Evolutionary conservation across 192 early-diverging fungal genomes (phyloP), one percentile per base, ranked within the genome.

Genomic region (Rhizophlyctis rosea): DNA sequence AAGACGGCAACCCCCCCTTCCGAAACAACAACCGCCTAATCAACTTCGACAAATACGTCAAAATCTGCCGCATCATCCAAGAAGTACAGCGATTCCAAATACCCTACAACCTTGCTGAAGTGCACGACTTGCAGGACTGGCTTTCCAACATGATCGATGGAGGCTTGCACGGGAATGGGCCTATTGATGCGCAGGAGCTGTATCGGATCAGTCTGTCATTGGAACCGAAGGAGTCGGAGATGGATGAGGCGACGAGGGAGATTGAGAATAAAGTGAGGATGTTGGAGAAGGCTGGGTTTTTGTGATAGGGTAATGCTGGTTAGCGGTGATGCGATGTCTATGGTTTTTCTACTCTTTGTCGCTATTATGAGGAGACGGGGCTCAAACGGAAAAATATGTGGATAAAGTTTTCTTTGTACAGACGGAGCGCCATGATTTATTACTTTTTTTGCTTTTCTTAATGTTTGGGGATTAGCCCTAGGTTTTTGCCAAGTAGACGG

Each of bases 21-120:
- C 61, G 76, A 24, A 52, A 64, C 48, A 61, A 69, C 48, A 64
- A 58, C 29, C 49, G 30, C 30, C 76, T 91, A 29, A 86, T 94
- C 67, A 94, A 94, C 68, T 91, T 94, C 75, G 87, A 88, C 69
- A 93, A 94, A 55, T 80, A 86, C 58, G 74, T 84, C 56, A 81
- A 82, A 18, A 67, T 81, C 9, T 74, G 82, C 0, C 66, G 69
- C 4, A 77, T 90, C 7, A 85, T 94, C 51, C 69, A 73, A 47
- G 91, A 93, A 58, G 74, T 93, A 49, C 81, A 84, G 63, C 81
- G 83, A 59, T 93, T 90, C 65, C 90, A 93, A 68, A 65, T 86
- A 9, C 80, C 86, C 33, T 93, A 91, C 39, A 65, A 70, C 34
- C 61, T 73, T 13, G 50, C 54, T 13, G 74, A 72, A 36, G 74